Conservation (phyloP, 345 rosid species). For the Passiflora organensis region DNA sequence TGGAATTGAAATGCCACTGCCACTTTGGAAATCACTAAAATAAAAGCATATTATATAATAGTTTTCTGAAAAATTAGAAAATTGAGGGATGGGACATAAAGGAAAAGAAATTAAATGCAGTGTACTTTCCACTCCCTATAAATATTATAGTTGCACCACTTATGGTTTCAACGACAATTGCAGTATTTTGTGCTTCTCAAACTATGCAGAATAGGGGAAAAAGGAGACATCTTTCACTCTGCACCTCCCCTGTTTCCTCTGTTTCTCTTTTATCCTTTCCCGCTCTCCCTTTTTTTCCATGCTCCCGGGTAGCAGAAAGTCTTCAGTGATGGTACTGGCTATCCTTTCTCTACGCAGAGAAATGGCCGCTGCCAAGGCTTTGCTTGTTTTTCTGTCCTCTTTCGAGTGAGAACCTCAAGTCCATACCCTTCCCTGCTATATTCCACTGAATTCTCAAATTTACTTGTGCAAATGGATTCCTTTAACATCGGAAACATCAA, state of each 20-base stretch:
- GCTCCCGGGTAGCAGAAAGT: conserved; percentile 10
- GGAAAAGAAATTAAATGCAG: background rate
- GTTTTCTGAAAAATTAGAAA: background rate
- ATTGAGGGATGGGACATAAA: background rate
- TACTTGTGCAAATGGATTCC: conserved; percentile 45
- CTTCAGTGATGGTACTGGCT: conserved; percentile 12
- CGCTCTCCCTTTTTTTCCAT: conserved; percentile 9
- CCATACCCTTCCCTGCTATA: background rate
- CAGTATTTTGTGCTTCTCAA: conserved; percentile 5
- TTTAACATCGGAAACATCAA: conserved; percentile 41
- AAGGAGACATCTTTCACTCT: conserved; percentile 22
- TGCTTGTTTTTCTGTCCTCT: conserved; percentile 20
- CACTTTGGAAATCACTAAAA: background rate
- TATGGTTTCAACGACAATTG: conserved; percentile 12
- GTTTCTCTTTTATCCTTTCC: background rate
- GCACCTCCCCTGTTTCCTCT: conserved; percentile 21
- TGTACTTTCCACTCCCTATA: conserved; percentile 31
- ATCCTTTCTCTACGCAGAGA: conserved; percentile 25
- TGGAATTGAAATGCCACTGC: conserved; percentile 3
- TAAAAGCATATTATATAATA: conserved; percentile 17
- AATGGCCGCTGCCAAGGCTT: conserved; percentile 19
- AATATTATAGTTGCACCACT: conserved; percentile 21
- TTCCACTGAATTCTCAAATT: background rate
- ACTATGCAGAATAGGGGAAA: background rate
- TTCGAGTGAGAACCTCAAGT: conserved; percentile 26